Evolutionary conservation across 805 yeast species (phyloP), one percentile per base, ranked within the genome.

Genomic region (Metschnikowia peoriensis): DNA sequence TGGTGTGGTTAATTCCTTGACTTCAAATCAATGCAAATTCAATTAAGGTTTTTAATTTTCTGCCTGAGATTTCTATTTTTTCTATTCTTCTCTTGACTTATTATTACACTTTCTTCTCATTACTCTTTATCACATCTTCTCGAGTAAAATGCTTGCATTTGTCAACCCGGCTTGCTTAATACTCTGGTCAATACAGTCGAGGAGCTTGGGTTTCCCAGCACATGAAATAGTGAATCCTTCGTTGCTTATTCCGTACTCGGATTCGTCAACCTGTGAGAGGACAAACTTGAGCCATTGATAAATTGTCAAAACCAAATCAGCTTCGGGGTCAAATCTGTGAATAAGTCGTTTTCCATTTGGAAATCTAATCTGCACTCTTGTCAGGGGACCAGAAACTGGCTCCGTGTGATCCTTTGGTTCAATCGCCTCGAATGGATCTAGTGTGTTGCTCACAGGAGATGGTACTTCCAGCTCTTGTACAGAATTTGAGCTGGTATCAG

Each of bases 261-360:
- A 70, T 9, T 73, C 73, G 10, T 67, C 71, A 8, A 69, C 79
- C 15, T 66, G 61, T 47, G 70, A 76, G 39, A 88, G 71, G 8
- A 80, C 78, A 38, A 71, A 72, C 67, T 93, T 93, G 28, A 87
- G 80, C 64, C 81, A 82, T 60, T 83, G 86, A 66, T 80, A 94
- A 1, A 94, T 66, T 1, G 65, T 67, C 3, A 73, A 53, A 0
- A 94, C 89, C 3, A 77, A 72, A 57, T 88, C 96, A 11, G 17
- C 38, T 8, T 71, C 66, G 10, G 79, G 62, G 8, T 70, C 69
- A 60, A 93, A 88, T 52, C 89, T 80, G 54, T 89, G 85, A 10
- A 93, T 86, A 11, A 86, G 71, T 52, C 97, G 77, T 44, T 84
- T 79, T n/a, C 98, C 97, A 61, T 86, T 89, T 15, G 92, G 94